Evolutionary conservation across 306 rosid species (phyloP).

Genomic region (Hylodesmum podocarpum): DNA sequence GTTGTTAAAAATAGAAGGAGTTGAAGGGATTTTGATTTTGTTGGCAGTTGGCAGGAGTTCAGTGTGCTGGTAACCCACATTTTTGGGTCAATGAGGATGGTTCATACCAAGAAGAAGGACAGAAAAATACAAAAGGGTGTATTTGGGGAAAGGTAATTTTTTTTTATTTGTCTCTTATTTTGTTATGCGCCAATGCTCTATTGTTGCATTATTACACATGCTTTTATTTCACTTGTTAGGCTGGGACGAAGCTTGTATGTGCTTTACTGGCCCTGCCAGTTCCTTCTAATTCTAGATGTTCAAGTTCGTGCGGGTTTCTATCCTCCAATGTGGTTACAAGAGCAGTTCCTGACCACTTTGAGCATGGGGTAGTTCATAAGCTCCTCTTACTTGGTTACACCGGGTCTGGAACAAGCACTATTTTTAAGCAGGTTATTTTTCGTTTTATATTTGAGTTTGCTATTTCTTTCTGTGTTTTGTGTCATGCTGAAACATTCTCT

Average conservation of each 20-base stretch:
- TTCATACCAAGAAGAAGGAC: constrained; percentile 99
- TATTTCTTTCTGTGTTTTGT: not conserved
- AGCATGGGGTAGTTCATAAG: constrained; percentile 83
- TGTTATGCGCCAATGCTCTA: not conserved
- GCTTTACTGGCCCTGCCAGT: constrained; percentile 86
- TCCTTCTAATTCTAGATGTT: constrained; percentile 73
- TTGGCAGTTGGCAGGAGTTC: constrained; percentile 96
- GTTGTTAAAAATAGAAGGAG: not conserved
- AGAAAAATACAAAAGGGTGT: constrained; percentile 89
- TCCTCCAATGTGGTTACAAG: constrained; percentile 51
- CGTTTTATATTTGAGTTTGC: not conserved
- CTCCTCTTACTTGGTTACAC: constrained; percentile 86
- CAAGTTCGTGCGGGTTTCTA: constrained; percentile 62
- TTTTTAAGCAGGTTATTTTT: constrained; percentile 89
- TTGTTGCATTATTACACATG: not conserved
- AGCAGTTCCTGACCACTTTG: constrained; percentile 73
- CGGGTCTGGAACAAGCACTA: constrained; percentile 98
- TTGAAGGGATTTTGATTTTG: constrained; percentile 26
- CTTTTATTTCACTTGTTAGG: constrained; percentile 50
- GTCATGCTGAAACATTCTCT: constrained; percentile 20
- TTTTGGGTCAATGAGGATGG: constrained; percentile 99
- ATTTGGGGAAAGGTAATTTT: constrained; percentile 93
- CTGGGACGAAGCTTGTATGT: constrained; percentile 94
- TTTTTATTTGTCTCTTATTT: not conserved
- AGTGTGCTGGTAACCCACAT: constrained; percentile 97